These are phyloP conservation scores for Volvox carteri DNA, from an alignment of 163 green algal species.

Conservation along the genomic window DNA sequence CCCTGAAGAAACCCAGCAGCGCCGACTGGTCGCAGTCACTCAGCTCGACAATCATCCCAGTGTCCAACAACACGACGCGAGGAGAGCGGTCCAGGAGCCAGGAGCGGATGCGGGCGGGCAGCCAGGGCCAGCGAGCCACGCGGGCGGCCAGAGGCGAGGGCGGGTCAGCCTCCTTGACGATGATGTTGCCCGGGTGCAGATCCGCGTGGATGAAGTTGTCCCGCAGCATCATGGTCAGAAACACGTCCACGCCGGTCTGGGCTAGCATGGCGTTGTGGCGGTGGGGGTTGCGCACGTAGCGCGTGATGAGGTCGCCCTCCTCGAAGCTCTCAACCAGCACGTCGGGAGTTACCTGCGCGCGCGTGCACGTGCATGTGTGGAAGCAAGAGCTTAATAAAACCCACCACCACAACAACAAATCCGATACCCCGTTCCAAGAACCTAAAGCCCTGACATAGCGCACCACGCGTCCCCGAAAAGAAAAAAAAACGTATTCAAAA, in stretches of 20 bases:
- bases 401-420: no score
- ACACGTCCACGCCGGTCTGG: slow-evolving; percentile 65
- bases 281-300: slow-evolving; percentile 48
- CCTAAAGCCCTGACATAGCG: no score
- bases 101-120: slow-evolving; percentile 49
- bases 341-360: slow-evolving; percentile 79
- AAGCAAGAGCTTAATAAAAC: no score
- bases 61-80: slow-evolving; percentile 69
- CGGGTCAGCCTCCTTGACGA: slow-evolving; percentile 9
- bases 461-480: no score
- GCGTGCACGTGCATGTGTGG: no score
- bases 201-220: slow-evolving; percentile 99
- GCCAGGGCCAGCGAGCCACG: background rate
- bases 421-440: no score
- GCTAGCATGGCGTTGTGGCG: slow-evolving; percentile 57
- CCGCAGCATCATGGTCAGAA: slow-evolving; percentile 86
- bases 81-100: slow-evolving; percentile 40
- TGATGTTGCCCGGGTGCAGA: slow-evolving; percentile 85
- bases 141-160: background rate
- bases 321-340: slow-evolving; percentile 95
- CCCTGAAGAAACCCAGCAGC: slow-evolving; percentile 86
- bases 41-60: slow-evolving; percentile 90
- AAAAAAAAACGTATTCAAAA: no score
- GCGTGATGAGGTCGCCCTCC: slow-evolving; percentile 79
- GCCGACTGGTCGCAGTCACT: slow-evolving; percentile 74